A percentile compares a stretch with the other conserved stretches of the same genome.
Conservation (phyloP, 805 yeast species). For the Lipomyces japonicus region DNA sequence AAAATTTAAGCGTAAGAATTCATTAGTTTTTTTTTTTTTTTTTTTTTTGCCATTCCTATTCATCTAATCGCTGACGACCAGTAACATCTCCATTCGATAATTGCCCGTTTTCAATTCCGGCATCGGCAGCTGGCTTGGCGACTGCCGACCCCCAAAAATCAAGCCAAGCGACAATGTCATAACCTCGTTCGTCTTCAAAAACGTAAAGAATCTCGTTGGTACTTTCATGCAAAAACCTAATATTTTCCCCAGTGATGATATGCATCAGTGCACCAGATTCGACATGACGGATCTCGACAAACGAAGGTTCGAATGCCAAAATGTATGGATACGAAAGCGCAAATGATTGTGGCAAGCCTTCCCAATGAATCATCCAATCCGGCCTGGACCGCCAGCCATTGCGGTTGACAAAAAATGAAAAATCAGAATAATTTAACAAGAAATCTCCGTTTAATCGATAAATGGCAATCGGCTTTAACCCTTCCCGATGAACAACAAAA, state of each 20-base stretch:
- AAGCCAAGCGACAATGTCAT: constrained; percentile 84
- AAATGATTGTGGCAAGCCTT: constrained; percentile 87
- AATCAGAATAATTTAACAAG: constrained; percentile 82
- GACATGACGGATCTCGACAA: constrained; percentile 88
- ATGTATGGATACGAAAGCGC: constrained; percentile 93
- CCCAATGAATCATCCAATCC: constrained; percentile 95
- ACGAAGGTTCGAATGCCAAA: constrained; percentile 81
- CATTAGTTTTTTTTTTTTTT: too few relatives aligned
- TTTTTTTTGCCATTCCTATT: too few relatives aligned
- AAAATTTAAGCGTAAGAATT: too few relatives aligned
- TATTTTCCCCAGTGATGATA: constrained; percentile 89
- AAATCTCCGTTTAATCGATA: constrained; percentile 88
- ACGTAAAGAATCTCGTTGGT: constrained; percentile 93
- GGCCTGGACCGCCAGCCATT: constrained; percentile 96
- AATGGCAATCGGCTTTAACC: constrained; percentile 83
- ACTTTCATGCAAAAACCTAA: constrained; percentile 74
- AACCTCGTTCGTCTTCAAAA: constrained; percentile 84
- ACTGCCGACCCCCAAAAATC: constrained; percentile 65
- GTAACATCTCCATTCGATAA: neutral
- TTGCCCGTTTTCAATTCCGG: neutral
- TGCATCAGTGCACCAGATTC: constrained; percentile 81
- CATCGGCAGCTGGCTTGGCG: constrained; percentile 1
- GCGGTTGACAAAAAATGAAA: constrained; percentile 88
- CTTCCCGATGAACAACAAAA: constrained; percentile 80
- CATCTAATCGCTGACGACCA: constrained; percentile 14